Evolutionary conservation across 2,329 filamentous ascomycete species (phyloP), one percentile per base, ranked within the genome.

Genomic region (Fusarium pseudonygamai): DNA sequence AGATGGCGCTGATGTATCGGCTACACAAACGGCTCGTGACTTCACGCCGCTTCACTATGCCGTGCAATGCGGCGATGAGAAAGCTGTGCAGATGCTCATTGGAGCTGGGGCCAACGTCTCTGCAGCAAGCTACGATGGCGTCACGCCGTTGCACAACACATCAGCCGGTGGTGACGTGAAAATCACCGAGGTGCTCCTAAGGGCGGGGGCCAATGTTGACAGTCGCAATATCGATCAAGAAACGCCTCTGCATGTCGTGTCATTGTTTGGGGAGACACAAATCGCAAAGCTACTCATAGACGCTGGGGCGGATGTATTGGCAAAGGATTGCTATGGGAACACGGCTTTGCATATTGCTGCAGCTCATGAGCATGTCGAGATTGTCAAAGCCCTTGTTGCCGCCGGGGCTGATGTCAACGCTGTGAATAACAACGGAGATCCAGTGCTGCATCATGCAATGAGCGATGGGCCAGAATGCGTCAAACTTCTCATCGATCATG

Each of bases 401-500:
- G 34, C 57, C 2, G 45, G 5, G 4, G 34, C 45, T 22, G 45
- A 60, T 9, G 3, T 37, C 0, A 30, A 53, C 8, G 34, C 15
- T 2, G 7, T 22, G 9, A 60, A 60, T 1, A 60, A 40, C 12
- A 60, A 60, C 3, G 45, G 45, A 1, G 36, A 60, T 13, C 34
- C 57, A n/a, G 57, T 60, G 8, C 8, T 60, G 7, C 57, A 53
- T 53, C 57, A 60, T 8, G 34, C 45, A 15, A 16, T 24, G 2
- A 30, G 45, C 26, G 57, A 60, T 10, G 47, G 45, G 12, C 45
- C 22, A 26, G 10, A 9, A 40, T 34, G 34, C 5, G 20, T 32
- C 10, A 32, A 18, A 4, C 1, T 39, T 1, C 45, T 53, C 0
- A 30, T 60, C 3, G 2, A 7, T 0, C 10, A 11, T 24, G 34